Evolutionary conservation across 148 eudicot species (phyloP).

Genomic region (Fallopia convolvulus): DNA sequence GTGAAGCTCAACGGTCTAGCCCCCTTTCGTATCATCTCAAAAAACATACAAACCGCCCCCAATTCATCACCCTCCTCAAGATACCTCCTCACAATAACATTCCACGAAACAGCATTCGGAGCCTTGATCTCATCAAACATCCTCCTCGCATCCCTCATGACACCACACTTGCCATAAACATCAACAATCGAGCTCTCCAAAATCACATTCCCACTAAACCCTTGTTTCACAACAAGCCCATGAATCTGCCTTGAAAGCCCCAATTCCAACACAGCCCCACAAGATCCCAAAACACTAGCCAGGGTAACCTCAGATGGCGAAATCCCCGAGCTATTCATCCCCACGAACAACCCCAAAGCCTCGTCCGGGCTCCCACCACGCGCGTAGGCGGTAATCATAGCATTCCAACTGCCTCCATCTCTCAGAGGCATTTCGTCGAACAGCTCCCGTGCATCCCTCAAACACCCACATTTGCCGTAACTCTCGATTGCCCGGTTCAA

Average conservation of each 20-base stretch:
- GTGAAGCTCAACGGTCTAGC: constrained; percentile 41
- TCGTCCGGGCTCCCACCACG: constrained; percentile 27
- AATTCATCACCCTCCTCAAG: constrained; percentile 38
- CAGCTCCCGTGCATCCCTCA: constrained; percentile 52
- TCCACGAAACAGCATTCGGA: constrained; percentile 71
- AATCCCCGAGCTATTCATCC: constrained; percentile 39
- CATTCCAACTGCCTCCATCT: constrained; percentile 89
- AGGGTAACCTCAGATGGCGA: constrained; percentile 50
- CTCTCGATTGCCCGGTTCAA: constrained; percentile 61
- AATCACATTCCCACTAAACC: constrained; percentile 55
- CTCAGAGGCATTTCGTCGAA: constrained; percentile 74
- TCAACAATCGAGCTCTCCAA: constrained; percentile 68
- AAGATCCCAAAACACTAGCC: constrained; percentile 53
- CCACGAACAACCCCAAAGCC: constrained; percentile 34
- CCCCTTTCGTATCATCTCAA: constrained; percentile 30
- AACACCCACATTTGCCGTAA: constrained; percentile 53
- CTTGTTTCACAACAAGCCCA: constrained; percentile 43
- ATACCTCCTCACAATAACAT: constrained; percentile 78
- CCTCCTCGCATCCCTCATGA: constrained; percentile 57
- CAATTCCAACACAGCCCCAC: constrained; percentile 42
- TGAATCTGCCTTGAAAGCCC: constrained; percentile 45
- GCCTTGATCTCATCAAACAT: constrained; percentile 56
- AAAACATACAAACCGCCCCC: constrained; percentile 53
- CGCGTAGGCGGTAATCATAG: constrained; percentile 43
- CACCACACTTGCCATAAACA: constrained; percentile 63